Base-by-base conservation (phyloP, 169 alveolate genomes). In the Nephromyces sp. region DNA sequence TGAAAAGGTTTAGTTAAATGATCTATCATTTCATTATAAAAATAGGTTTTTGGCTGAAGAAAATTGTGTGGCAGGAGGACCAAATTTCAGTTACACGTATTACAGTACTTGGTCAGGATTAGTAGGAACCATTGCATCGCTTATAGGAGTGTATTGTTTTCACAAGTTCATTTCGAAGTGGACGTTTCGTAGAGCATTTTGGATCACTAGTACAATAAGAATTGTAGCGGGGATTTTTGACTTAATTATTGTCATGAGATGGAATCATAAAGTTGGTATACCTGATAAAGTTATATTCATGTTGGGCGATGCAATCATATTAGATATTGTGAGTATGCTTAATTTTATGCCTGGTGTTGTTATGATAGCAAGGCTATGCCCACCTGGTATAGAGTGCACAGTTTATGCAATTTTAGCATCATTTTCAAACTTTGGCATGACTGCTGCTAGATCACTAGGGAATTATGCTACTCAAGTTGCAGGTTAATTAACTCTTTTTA, bases 81-180 rank as follows among this genome's bases (percentile, higher is more conserved):
- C 82, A 0, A 65, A 68, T 66, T 76, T 76, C 32, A 69, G 66
- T 66, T 76, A 76, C 30, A 76, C 82, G 3, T 76, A 76, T 66
- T 76, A 68, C 68, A 28, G 61, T 31, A 76, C 82, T 0, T 68
- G 24, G 62, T 70, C 74, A 6, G 33, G 72, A 5, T 15, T 75
- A 6, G 76, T 52, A 0, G 77, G 77, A 25, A 30, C 72, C 6
- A 31, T 68, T n/a, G 82, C 71, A 29, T 29, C 51, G 70, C 53
- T 72, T 73, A 21, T 32, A 3, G 82, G 73, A 63, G 57, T 75
- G 6, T 53, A 30, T 32, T 63, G 66, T 29, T 75, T 75, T 29
- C 82, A 75, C 25, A 63, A 62, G 21, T 66, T 66, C 66, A 8
- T 66, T n/a, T 22, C 68, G 67, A 52, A 64, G 15, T 75, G 81